Evolutionary conservation across 208 protist species (phyloP).

Genomic region (Leishmania turanica): DNA sequence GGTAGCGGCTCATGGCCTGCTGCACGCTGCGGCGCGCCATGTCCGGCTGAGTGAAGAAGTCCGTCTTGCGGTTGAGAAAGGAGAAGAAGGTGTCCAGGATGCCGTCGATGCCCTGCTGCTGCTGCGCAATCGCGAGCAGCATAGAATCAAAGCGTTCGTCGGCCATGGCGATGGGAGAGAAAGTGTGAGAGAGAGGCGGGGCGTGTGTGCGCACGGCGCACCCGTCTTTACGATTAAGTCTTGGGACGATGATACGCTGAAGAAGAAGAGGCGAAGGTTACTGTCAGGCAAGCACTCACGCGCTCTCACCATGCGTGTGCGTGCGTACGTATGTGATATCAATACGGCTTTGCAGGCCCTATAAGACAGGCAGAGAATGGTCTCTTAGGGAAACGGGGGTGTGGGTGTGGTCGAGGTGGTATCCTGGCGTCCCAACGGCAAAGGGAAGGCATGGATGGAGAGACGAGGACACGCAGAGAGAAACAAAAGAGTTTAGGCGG

Average conservation of each 20-base stretch:
- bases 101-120: slow-evolving; percentile 88
- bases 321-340: background rate
- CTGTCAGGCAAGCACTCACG: background rate
- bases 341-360: background rate
- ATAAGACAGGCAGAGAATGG: background rate
- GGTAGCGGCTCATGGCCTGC: slow-evolving; percentile 59
- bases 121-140: slow-evolving; percentile 92
- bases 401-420: background rate
- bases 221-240: background rate
- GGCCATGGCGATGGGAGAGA: slow-evolving; percentile 25
- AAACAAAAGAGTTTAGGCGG: background rate
- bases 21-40: slow-evolving; percentile 59
- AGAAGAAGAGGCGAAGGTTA: background rate
- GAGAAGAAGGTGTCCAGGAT: slow-evolving; percentile 93
- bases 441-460: background rate
- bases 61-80: slow-evolving; percentile 92
- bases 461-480: background rate
- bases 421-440: background rate
- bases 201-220: background rate
- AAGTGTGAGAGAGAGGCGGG: background rate
- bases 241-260: background rate
- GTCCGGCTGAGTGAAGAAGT: slow-evolving; percentile 92
- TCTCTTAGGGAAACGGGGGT: background rate
- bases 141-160: slow-evolving; percentile 86
- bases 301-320: background rate